Evolutionary conservation across 495 filamentous ascomycete species (phyloP).

Genomic region (Xylaria grammica): DNA sequence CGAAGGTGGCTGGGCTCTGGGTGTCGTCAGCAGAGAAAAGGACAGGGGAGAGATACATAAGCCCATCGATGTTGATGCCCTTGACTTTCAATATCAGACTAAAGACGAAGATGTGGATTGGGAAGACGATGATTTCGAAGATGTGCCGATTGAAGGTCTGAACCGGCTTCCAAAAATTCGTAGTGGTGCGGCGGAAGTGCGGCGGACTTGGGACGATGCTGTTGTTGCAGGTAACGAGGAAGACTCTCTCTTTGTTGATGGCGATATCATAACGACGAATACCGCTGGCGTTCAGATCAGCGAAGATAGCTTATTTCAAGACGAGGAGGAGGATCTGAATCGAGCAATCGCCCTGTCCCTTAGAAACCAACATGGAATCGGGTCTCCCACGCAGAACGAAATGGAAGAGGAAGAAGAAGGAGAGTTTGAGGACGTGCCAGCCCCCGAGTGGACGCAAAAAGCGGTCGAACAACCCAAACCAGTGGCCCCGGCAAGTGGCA

Average conservation of each 20-base stretch:
- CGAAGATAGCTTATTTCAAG: constrained; percentile 46
- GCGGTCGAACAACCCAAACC: constrained; percentile 59
- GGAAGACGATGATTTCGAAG: constrained; percentile 82
- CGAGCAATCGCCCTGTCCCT: constrained; percentile 86
- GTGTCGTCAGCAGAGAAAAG: constrained; percentile 84
- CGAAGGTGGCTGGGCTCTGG: constrained; percentile 96
- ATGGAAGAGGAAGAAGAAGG: constrained; percentile 47
- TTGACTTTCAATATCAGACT: constrained; percentile 63
- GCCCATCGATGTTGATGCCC: constrained; percentile 86
- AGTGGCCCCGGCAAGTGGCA: constrained; percentile 56
- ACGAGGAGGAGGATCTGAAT: constrained; percentile 78
- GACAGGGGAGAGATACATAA: constrained; percentile 73
- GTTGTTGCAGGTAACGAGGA: constrained; percentile 41
- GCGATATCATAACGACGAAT: constrained; percentile 39
- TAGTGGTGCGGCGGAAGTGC: not conserved
- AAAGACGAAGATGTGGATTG: constrained; percentile 65
- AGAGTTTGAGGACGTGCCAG: constrained; percentile 54
- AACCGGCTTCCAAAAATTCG: constrained; percentile 78
- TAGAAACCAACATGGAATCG: constrained; percentile 47
- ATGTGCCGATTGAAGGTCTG: constrained; percentile 92
- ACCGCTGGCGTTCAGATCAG: constrained; percentile 31
- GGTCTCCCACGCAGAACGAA: constrained; percentile 31
- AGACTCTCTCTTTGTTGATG: constrained; percentile 72
- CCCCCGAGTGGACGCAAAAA: constrained; percentile 60
- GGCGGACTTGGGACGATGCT: constrained; percentile 26